These are phyloP conservation scores for Spinellus fusiger DNA, from an alignment of 192 early-diverging fungal species.

Conservation along the genomic window DNA sequence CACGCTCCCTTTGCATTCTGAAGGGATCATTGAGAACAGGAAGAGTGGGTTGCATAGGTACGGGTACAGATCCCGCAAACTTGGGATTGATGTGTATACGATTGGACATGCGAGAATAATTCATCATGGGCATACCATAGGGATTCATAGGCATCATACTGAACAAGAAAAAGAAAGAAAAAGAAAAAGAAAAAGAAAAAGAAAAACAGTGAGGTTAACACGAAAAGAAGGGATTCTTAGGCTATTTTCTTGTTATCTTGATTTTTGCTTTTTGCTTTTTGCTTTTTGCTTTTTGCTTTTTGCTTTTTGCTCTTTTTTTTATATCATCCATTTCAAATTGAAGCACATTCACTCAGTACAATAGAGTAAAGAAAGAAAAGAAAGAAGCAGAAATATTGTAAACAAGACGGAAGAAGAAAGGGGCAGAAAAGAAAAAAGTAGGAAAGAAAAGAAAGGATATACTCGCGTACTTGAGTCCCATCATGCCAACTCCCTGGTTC, in stretches of 20 bases:
- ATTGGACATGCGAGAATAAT: not conserved
- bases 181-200: not conserved
- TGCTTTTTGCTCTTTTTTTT: not conserved
- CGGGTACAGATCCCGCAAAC: not conserved
- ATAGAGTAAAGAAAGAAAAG: not conserved
- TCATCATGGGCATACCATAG: not conserved
- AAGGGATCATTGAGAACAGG: not conserved
- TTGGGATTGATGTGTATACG: not conserved
- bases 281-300: not conserved
- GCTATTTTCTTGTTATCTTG: not conserved
- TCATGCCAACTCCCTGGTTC: not conserved
- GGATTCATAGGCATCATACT: constrained; percentile 6
- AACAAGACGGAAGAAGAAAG: not conserved
- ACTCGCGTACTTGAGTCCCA: constrained; percentile 13
- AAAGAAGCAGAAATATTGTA: not conserved
- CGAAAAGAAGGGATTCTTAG: not conserved
- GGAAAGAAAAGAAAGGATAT: not conserved
- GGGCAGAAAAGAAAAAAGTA: not conserved
- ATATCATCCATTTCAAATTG: not conserved
- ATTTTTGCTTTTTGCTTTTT: not conserved
- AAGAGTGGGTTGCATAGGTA: not conserved
- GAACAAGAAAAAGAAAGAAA: not conserved
- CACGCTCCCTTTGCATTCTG: not conserved
- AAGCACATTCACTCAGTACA: no score
- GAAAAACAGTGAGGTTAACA: not conserved